Conservation (phyloP, 768 basidiomycete genomes). For the Trichaptum fuscoviolaceum region DNA sequence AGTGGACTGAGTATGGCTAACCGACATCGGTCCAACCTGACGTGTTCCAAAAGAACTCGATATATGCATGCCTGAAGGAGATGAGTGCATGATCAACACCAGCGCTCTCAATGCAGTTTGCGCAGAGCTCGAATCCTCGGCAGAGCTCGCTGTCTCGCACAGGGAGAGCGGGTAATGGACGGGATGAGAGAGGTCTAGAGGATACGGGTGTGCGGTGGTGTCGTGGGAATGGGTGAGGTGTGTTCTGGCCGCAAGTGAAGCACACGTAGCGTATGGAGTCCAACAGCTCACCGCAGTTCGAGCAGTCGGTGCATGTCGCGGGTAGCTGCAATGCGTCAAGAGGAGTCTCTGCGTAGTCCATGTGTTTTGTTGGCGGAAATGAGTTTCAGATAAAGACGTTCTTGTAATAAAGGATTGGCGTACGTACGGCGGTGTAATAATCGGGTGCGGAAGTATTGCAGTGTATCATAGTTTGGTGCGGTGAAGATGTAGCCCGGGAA, state of each 20-base stretch:
- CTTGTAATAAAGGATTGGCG: too few species aligned
- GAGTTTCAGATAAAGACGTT: too few species aligned
- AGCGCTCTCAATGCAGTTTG: slow-evolving; percentile 67
- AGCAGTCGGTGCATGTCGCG: slow-evolving; percentile 72
- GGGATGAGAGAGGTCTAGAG: slow-evolving; percentile 11
- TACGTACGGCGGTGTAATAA: too few species aligned
- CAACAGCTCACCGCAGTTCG: slow-evolving; percentile 67
- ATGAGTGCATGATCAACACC: slow-evolving; percentile 71
- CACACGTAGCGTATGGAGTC: slow-evolving; percentile 90
- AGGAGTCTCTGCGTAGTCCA: too few species aligned
- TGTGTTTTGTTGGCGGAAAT: too few species aligned
- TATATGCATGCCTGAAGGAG: slow-evolving; percentile 75
- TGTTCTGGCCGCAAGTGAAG: slow-evolving; percentile 77
- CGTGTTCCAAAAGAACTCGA: slow-evolving; percentile 82
- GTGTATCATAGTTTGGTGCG: too few species aligned
- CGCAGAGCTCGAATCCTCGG: slow-evolving; percentile 79
- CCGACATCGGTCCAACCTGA: slow-evolving; percentile 87
- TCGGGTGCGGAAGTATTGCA: too few species aligned
- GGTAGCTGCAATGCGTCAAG: slow-evolving; percentile 53
- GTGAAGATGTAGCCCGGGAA: too few species aligned
- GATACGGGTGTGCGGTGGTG: slow-evolving; percentile 26
- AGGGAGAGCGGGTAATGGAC: slow-evolving; percentile 3
- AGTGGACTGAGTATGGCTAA: too few species aligned
- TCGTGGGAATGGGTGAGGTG: slow-evolving; percentile 34
- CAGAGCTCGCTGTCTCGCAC: background rate